Evolutionary conservation across 768 basidiomycete genomes (phyloP).

Genomic region (Pluteus cervinus): DNA sequence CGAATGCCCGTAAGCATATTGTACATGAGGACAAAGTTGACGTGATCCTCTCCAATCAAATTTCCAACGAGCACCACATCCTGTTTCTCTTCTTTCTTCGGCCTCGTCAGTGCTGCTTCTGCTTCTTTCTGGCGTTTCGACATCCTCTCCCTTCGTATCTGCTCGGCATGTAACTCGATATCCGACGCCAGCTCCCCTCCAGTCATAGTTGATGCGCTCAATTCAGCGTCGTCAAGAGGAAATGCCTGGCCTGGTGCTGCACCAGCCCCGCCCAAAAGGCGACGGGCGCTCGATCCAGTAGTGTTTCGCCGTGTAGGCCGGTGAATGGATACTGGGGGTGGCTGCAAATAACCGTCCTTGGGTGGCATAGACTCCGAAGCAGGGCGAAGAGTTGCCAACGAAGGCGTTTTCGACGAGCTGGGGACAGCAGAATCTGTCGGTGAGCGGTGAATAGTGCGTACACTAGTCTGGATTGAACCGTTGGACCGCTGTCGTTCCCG

Average conservation of each 20-base stretch:
- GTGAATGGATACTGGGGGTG: conserved; percentile 28
- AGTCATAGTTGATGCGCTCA: conserved; percentile 18
- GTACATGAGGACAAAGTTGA: conserved; percentile 99
- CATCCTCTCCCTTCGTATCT: conserved; percentile 73
- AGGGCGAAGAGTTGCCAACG: conserved; percentile 12
- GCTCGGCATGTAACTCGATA: conserved; percentile 86
- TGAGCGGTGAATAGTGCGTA: background rate
- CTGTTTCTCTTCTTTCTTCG: conserved; percentile 22
- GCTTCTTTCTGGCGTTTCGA: conserved; percentile 66
- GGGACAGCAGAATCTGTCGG: background rate
- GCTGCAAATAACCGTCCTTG: conserved; percentile 45
- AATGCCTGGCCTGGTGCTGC: conserved; percentile 26
- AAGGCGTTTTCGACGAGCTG: conserved; percentile 14
- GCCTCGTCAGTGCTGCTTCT: conserved; percentile 47
- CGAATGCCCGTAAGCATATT: conserved; percentile 99
- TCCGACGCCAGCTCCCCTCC: conserved; percentile 64
- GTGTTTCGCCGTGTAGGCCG: conserved; percentile 64
- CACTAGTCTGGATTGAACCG: too few species aligned
- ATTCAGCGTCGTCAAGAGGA: conserved; percentile 29
- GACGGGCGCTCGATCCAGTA: conserved; percentile 45
- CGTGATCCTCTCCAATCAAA: conserved; percentile 96
- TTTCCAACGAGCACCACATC: conserved; percentile 83
- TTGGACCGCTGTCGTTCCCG: too few species aligned
- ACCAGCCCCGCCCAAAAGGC: conserved; percentile 9
- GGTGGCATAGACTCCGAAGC: conserved; percentile 18